Percentiles rank a stretch among this genome's conserved stretches.
phyloP scores from a whole-genome alignment of 371 early-diverging fungal species.

The Hamiltosporidium tvaerminnensis region DNA sequence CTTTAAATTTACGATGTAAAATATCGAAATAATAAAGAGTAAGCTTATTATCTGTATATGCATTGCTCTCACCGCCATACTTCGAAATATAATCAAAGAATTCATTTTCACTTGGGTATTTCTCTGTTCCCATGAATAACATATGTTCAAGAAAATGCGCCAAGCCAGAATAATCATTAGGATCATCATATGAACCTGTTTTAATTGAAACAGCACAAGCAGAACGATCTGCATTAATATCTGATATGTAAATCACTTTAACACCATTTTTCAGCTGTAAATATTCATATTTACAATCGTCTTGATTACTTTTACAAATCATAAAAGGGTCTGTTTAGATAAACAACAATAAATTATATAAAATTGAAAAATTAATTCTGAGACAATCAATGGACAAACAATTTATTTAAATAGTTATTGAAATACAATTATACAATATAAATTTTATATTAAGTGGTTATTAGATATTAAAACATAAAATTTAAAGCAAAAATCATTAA shows the following conservation, averaged over 20 bases:
- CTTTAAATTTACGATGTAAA: conserved; percentile 17
- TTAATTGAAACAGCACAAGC: conserved; percentile 39
- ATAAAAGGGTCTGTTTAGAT: not conserved
- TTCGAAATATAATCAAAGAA: conserved; percentile 36
- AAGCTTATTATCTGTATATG: conserved; percentile 38
- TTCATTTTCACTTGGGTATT: conserved; percentile 46
- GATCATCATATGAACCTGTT: conserved; percentile 43
- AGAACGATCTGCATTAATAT: conserved; percentile 29
- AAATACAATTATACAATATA: too few species aligned
- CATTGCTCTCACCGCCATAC: conserved; percentile 48
- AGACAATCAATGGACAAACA: too few species aligned
- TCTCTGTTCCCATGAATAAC: conserved; percentile 53
- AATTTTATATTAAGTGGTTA: too few species aligned
- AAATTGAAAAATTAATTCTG: too few species aligned
- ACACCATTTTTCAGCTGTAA: conserved; percentile 37
- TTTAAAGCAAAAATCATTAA: too few species aligned
- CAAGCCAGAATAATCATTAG: conserved; percentile 30
- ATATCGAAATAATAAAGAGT: conserved; percentile 49
- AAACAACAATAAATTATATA: too few species aligned
- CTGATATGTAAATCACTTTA: conserved; percentile 22
- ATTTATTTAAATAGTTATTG: too few species aligned
- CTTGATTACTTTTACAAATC: conserved; percentile 18
- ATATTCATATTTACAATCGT: conserved; percentile 31
- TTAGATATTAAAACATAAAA: too few species aligned
- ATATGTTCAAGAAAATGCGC: conserved; percentile 54